Percentiles rank a stretch among this genome's conserved stretches.
Evolutionary conservation across 257 asterid species (phyloP).

Genomic region (Primulina tabacum): DNA sequence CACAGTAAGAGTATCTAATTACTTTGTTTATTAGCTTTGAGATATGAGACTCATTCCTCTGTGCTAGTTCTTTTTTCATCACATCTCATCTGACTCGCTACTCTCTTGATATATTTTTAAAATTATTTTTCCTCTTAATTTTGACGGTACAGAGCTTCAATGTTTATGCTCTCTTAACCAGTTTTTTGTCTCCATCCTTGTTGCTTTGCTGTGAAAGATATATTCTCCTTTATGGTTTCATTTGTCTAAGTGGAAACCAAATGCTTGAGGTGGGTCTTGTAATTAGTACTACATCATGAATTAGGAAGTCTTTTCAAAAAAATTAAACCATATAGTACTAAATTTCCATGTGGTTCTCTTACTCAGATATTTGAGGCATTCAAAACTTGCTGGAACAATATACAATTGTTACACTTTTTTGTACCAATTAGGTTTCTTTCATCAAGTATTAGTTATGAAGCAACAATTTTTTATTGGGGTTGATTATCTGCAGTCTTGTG

Average conservation of each 20-base stretch:
- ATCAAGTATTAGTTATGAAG: too few relatives aligned
- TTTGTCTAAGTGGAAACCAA: conserved; percentile 4
- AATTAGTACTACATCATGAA: conserved; percentile 4
- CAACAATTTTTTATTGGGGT: background rate
- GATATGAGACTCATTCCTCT: background rate
- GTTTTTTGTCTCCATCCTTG: background rate
- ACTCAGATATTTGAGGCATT: background rate
- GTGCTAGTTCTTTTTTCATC: background rate
- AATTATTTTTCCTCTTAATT: background rate
- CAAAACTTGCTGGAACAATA: background rate
- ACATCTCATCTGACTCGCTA: background rate
- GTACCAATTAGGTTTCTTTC: conserved; percentile 1
- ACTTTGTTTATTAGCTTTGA: conserved; percentile 9
- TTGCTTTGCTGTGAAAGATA: background rate
- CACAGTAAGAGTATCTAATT: background rate
- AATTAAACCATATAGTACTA: too few relatives aligned
- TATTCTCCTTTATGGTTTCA: background rate
- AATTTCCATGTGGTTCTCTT: background rate
- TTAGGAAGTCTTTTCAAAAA: background rate
- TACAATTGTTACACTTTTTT: background rate
- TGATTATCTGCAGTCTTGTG: background rate
- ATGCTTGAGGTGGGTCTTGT: background rate
- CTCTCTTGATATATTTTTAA: background rate
- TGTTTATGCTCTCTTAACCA: background rate
- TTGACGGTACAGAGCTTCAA: background rate